Evolutionary conservation across 176 grass and related monocot genomes (phyloP), one percentile per base, ranked within the genome.

Genomic region (Eragrostis nindensis): DNA sequence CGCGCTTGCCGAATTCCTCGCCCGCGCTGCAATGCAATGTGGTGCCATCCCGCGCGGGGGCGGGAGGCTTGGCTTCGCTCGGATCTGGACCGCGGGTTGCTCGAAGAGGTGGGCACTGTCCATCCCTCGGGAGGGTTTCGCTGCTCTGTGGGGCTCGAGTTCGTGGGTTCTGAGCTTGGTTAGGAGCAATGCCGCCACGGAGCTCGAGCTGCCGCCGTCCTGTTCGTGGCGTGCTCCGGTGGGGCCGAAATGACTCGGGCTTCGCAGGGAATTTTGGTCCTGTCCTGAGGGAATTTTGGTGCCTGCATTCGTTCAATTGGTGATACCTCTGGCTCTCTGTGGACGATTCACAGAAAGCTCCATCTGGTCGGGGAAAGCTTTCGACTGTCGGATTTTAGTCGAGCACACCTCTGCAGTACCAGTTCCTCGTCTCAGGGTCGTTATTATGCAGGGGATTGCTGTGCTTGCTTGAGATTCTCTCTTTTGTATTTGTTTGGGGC

Each of bases 1-100:
- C 25, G 7, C 21, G 13, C 18, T 39, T 36, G 13, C 25, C 25
- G 57, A 62, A 32, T 54, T 62, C 32, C 8, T 55, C 36, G 19
- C 13, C 24, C 59, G 24, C 18, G 8, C 52, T 50, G 4, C n/a
- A 10, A 40, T 5, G 61, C 78, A 85, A 66, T 89, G 87, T 71
- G 29, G 0, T 29, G 36, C 32, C 55, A 27, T 26, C 3, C 22
- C 56, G 8, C 10, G 22, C 56, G 36, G 12, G 18, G 42, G 0
- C 14, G 60, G 26, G 38, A 3, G 67, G 17, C 42, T 62, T 9
- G 21, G 52, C 19, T 44, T 44, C 9, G 21, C 60, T 38, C 12
- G 39, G 83, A 89, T 89, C 87, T 89, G 83, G 39, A 24, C 6
- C 36, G 59, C 59, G 52, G 52, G 62, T 29, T 38, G 63, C 8